Evolutionary conservation across 2,329 filamentous ascomycete genomes (phyloP), one percentile per base, ranked within the genome.

Genomic region (Byssoonygena ceratinophila): DNA sequence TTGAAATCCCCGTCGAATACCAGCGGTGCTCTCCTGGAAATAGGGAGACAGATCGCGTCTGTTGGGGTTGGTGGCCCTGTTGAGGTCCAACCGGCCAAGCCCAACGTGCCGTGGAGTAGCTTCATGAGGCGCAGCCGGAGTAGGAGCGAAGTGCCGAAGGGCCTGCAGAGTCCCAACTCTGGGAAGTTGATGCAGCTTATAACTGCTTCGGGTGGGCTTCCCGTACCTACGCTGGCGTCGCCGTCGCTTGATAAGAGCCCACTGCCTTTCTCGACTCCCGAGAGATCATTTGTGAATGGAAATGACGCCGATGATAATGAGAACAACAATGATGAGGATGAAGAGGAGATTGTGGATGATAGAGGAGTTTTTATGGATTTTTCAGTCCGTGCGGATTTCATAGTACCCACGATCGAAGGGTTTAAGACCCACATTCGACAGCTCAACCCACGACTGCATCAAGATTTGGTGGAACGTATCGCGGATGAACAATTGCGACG

Each of bases 401-500:
- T 91, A 55, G 76, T 81, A 8, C 85, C 89, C 1, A 89, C 81
- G 16, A 70, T 83, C 22, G 78, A 82, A 55, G 89, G 89, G 0
- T 95, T 95, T 69, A 82, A 81, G 58, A 75, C 80, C 22, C 85
- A 94, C 62, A 78, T 91, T 16, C 70, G 81, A 43, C 76, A 79
- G 54, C 70, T 94, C 40, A 94, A 94, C 61, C 87, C 87, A n/a
- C 71, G 75, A 9, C 73, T 94, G 53, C 72, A 74, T n/a, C 70
- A 75, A 7, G 75, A 81, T 66, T 74, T 96, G 57, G 79, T 91
- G 12, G 85, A 92, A 27, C 82, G 89, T 43, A 85, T 95, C 59
- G 86, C 85, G 0, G 79, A 87, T 58, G 88, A 94, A 62, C 87
- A 95, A 65, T 73, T 84, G 44, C 74, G 81, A 54, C 80, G 89